Evolutionary conservation across 2,329 filamentous ascomycete genomes (phyloP).

Genomic region (Fusarium sp.): DNA sequence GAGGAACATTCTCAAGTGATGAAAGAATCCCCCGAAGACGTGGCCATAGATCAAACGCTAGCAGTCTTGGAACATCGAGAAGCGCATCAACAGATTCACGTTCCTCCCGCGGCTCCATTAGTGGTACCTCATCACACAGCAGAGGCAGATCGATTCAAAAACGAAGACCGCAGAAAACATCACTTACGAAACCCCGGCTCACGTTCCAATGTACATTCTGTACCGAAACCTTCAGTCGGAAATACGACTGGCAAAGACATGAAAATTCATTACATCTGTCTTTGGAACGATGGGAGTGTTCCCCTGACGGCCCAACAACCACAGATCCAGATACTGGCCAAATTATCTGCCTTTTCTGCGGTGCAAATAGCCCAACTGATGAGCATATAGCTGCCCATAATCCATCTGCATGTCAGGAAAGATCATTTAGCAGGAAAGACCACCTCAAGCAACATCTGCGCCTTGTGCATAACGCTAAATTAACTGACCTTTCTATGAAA

Average conservation of each 20-base stretch:
- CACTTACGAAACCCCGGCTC: constrained; percentile 8
- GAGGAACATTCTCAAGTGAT: constrained; percentile 20
- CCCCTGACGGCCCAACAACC: constrained; percentile 45
- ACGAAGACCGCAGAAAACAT: constrained; percentile 5
- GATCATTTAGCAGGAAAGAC: constrained; percentile 54
- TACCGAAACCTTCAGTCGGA: constrained; percentile 54
- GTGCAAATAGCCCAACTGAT: constrained; percentile 39
- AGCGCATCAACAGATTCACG: constrained; percentile 26
- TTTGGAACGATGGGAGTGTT: constrained; percentile 56
- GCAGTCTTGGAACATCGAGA: constrained; percentile 28
- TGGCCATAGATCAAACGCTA: constrained; percentile 18
- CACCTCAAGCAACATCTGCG: constrained; percentile 54
- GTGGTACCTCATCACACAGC: constrained; percentile 10
- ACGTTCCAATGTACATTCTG: constrained; percentile 56
- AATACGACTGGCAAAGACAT: constrained; percentile 58
- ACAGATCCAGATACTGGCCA: constrained; percentile 45
- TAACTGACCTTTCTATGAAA: constrained; percentile 12
- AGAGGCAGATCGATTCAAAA: constrained; percentile 14
- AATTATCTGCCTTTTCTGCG: constrained; percentile 49
- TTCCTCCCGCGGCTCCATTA: constrained; percentile 19
- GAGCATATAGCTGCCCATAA: constrained; percentile 49
- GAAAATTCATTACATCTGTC: constrained; percentile 57
- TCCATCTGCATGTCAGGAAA: constrained; percentile 57
- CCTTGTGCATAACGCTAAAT: constrained; percentile 53
- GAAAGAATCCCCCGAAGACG: constrained; percentile 4